These are phyloP conservation scores for Tympanopsis confertula DNA, from an alignment of 2,329 filamentous ascomycete species.

Conservation along the genomic window DNA sequence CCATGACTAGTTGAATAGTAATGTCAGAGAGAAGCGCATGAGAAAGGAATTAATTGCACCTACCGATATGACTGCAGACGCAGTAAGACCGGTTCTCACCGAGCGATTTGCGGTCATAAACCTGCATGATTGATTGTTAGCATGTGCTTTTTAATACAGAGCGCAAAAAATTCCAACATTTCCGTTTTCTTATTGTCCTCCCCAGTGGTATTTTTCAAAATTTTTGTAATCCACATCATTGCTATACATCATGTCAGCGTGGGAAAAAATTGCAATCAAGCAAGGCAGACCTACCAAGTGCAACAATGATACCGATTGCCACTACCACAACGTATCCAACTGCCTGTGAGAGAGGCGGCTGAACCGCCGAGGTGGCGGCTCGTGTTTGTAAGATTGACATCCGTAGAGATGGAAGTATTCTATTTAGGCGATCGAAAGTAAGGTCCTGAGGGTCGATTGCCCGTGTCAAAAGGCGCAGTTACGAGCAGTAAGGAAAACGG, in stretches of 20 bases:
- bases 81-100: slow-evolving; percentile 25
- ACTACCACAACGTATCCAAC: slow-evolving; percentile 30
- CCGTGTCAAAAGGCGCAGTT: too few relatives aligned
- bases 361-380: slow-evolving; percentile 7
- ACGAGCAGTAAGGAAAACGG: too few relatives aligned
- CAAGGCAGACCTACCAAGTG: slow-evolving; percentile 15
- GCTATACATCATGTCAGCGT: slow-evolving; percentile 9
- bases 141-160: background rate
- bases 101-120: slow-evolving; percentile 30
- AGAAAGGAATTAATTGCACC: slow-evolving; percentile 4
- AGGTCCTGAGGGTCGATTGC: background rate
- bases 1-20: slow-evolving; percentile 42
- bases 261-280: background rate
- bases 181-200: slow-evolving; percentile 30
- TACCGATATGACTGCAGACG: slow-evolving; percentile 28
- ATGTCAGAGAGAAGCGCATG: slow-evolving; percentile 13
- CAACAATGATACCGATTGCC: slow-evolving; percentile 24
- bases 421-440: background rate
- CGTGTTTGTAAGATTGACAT: background rate
- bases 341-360: slow-evolving; percentile 20
- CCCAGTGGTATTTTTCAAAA: slow-evolving; percentile 23
- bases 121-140: slow-evolving; percentile 9
- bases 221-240: slow-evolving; percentile 24
- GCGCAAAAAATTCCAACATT: slow-evolving; percentile 14
- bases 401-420: slow-evolving; percentile 1